Percentiles rank a stretch among this genome's conserved stretches.
These are phyloP conservation scores for Dalbergia oliveri DNA, from an alignment of 306 rosid species.

Conservation along the genomic window DNA sequence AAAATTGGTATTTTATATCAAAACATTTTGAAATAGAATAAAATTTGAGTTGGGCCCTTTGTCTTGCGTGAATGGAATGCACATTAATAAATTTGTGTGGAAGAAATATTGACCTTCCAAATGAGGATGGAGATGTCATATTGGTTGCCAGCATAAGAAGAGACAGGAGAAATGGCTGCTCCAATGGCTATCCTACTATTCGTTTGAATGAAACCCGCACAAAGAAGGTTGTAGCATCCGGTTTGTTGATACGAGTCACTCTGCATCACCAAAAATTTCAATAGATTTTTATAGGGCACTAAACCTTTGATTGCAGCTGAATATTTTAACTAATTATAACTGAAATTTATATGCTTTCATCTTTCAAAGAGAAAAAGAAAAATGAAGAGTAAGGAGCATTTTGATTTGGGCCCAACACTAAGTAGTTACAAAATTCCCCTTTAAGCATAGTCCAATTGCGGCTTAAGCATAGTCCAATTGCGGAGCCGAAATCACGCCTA, in stretches of 20 bases:
- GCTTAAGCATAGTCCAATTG: neutral
- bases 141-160: slow-evolving; percentile 67
- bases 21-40: neutral
- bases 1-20: neutral
- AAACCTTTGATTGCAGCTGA: neutral
- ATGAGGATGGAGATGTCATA: slow-evolving; percentile 82
- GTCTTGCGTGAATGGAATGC: neutral
- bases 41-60: too few species aligned
- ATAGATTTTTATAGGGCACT: neutral
- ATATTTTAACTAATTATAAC: neutral
- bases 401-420: neutral
- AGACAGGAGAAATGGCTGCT: slow-evolving; percentile 90
- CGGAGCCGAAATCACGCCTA: neutral
- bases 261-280: slow-evolving; percentile 49
- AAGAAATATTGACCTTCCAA: slow-evolving; percentile 74
- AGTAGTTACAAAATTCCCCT: neutral
- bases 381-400: neutral
- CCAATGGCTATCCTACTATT: slow-evolving; percentile 85
- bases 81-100: slow-evolving; percentile 19
- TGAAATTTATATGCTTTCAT: neutral
- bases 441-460: too few species aligned
- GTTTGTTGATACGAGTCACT: slow-evolving; percentile 83
- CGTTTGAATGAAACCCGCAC: slow-evolving; percentile 89
- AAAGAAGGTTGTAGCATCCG: slow-evolving; percentile 91
- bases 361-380: neutral